Evolutionary conservation across 805 yeast genomes (phyloP).

Genomic region (Metschnikowia peoriensis): DNA sequence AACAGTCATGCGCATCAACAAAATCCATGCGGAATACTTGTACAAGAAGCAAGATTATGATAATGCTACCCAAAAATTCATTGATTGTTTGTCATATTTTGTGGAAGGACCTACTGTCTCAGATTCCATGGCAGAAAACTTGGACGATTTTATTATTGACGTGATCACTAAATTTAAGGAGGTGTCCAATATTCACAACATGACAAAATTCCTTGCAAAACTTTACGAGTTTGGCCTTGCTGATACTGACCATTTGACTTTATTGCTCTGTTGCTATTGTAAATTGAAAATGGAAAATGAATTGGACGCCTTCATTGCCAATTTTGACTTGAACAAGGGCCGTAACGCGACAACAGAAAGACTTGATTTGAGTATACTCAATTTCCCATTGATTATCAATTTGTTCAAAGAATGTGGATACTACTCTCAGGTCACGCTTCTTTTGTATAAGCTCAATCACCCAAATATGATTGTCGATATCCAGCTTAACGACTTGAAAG

Average conservation of each 20-base stretch:
- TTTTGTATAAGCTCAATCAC: constrained; percentile 71
- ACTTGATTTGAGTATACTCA: constrained; percentile 25
- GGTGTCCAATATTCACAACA: constrained; percentile 63
- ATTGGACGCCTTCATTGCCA: constrained; percentile 53
- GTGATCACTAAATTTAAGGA: constrained; percentile 78
- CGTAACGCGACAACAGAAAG: constrained; percentile 6
- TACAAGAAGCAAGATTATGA: constrained; percentile 63
- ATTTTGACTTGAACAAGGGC: constrained; percentile 27
- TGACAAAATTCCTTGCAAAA: constrained; percentile 62
- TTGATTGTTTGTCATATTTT: constrained; percentile 39
- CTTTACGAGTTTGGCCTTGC: constrained; percentile 56
- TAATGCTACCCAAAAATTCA: constrained; percentile 73
- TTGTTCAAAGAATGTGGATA: constrained; percentile 74
- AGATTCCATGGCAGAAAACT: constrained; percentile 10
- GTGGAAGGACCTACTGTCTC: constrained; percentile 2
- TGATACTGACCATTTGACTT: constrained; percentile 76
- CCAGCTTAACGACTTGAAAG: constrained; percentile 61
- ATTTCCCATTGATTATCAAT: constrained; percentile 63
- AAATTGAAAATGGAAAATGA: constrained; percentile 64
- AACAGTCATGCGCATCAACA: constrained; percentile 28
- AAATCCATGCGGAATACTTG: constrained; percentile 66
- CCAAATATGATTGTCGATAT: constrained; percentile 76
- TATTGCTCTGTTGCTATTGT: constrained; percentile 75
- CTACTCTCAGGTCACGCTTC: constrained; percentile 59
- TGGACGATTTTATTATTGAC: constrained; percentile 51